Evolutionary conservation across 345 rosid genomes (phyloP), one percentile per base, ranked within the genome.

Genomic region (Sisymbrium altissimum): DNA sequence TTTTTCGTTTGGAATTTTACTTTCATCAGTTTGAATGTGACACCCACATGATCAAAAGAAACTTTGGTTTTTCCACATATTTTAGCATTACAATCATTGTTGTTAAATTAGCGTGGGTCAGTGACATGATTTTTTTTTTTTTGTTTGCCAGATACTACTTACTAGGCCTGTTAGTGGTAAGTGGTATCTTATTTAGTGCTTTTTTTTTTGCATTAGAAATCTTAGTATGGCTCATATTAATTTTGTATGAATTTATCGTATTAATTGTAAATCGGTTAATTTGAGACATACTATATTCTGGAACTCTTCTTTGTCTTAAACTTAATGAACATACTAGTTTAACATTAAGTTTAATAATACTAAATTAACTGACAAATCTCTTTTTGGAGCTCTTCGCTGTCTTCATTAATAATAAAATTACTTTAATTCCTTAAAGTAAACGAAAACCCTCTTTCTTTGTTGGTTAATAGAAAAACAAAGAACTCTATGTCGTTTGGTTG

Each of bases 21-120:
- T 58, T 70, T 41, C 29, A 44, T n/a, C 30, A 44, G 35, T 46
- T 44, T 58, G 57, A 33, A 43, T 40, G 72, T 68, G 52, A 17
- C 71, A 38, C 60, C 36, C 59, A 67, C 62, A 25, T 53, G 58
- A 52, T 13, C 57, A 52, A 13, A 52, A 52, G 33, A 52, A 52
- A 18, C 3, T 48, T 18, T 18, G 53, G 25, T 0, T 9, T 48
- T 9, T 48, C 8, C 21, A 18, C 53, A 48, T 18, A 48, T 48
- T 40, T 48, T 4, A 30, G 33, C 33, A 30, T 30, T 30, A 7
- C 14, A 52, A 12, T 25, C 29, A 27, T 50, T 21, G 14, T 23
- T 14, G 5, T 54, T 54, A 25, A 49, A 25, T 49, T 29, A 54
- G 35, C 33, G 32, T 53, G 36, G 18, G 29, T 53, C 3, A 29